A percentile compares a stretch with the other conserved stretches of the same genome.
Conservation (phyloP, 441 rosid genomes). For the Arabidopsis lyrata region DNA sequence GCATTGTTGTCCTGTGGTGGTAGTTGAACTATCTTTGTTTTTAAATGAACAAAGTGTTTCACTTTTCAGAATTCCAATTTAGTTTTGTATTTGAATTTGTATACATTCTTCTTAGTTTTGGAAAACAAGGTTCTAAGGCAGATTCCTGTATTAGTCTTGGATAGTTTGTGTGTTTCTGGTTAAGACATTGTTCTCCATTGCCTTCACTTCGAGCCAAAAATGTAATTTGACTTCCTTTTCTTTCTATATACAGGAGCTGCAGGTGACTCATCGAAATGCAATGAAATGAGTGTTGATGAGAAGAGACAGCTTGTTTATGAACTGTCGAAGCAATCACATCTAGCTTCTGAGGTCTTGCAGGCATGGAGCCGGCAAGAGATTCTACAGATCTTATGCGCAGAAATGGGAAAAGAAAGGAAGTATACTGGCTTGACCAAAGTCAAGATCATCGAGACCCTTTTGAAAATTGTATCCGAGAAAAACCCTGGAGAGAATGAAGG, state of each 20-base stretch:
- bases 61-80: neutral
- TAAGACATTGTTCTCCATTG: slow-evolving; percentile 12
- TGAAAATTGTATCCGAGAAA: slow-evolving; percentile 79
- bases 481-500: slow-evolving; percentile 60
- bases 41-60: neutral
- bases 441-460: slow-evolving; percentile 90
- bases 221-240: neutral
- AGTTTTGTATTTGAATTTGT: slow-evolving; percentile 11
- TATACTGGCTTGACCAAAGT: slow-evolving; percentile 95
- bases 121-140: slow-evolving; percentile 1
- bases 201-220: neutral
- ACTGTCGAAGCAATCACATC: slow-evolving; percentile 63
- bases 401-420: slow-evolving; percentile 99
- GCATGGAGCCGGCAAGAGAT: slow-evolving; percentile 99
- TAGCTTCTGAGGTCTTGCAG: slow-evolving; percentile 77
- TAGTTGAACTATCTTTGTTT: slow-evolving; percentile 27
- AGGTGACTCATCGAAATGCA: slow-evolving; percentile 70
- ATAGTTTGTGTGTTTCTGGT: slow-evolving; percentile 21
- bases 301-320: slow-evolving; percentile 87
- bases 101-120: slow-evolving; percentile 8
- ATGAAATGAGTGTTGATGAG: slow-evolving; percentile 79
- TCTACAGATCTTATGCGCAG: slow-evolving; percentile 86
- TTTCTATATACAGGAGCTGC: slow-evolving; percentile 52
- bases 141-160: neutral
- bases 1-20: slow-evolving; percentile 36